These are phyloP conservation scores for Yamadazyma nakazawae DNA, from an alignment of 805 yeast genomes.

Conservation along the genomic window DNA sequence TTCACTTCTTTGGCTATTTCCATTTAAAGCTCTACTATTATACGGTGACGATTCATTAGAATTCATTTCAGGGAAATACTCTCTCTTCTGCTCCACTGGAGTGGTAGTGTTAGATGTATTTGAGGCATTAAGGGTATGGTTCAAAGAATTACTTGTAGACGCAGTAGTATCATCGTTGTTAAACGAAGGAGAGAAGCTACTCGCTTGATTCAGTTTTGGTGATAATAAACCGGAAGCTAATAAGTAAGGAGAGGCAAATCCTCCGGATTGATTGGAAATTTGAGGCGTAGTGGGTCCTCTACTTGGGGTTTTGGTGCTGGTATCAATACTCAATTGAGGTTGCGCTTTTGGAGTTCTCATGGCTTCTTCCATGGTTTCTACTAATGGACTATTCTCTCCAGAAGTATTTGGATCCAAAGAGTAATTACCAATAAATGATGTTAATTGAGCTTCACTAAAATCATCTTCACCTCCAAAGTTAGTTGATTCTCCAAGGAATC, in stretches of 20 bases:
- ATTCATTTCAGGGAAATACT: slow-evolving; percentile 17
- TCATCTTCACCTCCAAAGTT: slow-evolving; percentile 12
- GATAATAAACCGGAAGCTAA: slow-evolving; percentile 61
- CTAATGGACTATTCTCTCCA: slow-evolving; percentile 32
- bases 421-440: slow-evolving; percentile 15
- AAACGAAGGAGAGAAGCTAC: slow-evolving; percentile 12
- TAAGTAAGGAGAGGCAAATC: slow-evolving; percentile 67
- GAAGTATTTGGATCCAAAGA: slow-evolving; percentile 24
- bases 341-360: neutral
- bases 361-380: slow-evolving; percentile 23
- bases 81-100: slow-evolving; percentile 10
- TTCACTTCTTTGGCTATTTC: slow-evolving; percentile 10
- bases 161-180: slow-evolving; percentile 8
- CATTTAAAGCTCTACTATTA: slow-evolving; percentile 21
- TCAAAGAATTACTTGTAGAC: slow-evolving; percentile 3
- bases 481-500: slow-evolving; percentile 14
- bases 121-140: slow-evolving; percentile 2
- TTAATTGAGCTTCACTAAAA: slow-evolving; percentile 14
- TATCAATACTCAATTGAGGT: slow-evolving; percentile 34
- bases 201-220: slow-evolving; percentile 38
- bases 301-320: slow-evolving; percentile 16
- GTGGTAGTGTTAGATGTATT: slow-evolving; percentile 10
- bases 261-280: slow-evolving; percentile 20
- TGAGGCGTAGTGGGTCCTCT: slow-evolving; percentile 41
- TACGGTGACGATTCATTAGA: slow-evolving; percentile 18